Evolutionary conservation across 768 basidiomycete species (phyloP), one percentile per base, ranked within the genome.

Genomic region (Russula sp.): DNA sequence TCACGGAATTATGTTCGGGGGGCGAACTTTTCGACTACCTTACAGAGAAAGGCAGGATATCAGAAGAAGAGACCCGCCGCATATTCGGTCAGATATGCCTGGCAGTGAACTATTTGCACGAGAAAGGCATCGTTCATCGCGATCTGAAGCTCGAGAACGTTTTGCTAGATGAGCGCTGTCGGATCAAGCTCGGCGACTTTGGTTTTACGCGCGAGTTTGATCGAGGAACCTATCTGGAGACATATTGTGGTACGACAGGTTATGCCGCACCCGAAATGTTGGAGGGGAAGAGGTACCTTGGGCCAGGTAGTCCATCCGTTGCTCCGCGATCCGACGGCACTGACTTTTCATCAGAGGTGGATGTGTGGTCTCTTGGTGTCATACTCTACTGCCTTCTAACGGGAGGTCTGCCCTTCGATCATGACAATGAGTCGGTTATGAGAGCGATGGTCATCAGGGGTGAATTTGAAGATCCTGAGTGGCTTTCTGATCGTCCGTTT

Each of bases 11-110:
- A 39, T 98, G 97, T 75, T 88, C 86, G 50, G 97, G 97, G 10
- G 97, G 97, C 45, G 97, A 99, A 74, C 83, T 99, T 34, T 99
- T 98, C 75, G 97, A 98, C 75, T 98, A 98, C 72, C 87, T 99
- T 27, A 92, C 89, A 14, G 97, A 99, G 78, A 91, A 96, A 69
- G 92, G 94, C 22, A 82, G 95, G 3, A 74, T 98, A 57, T 77
- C 83, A 22, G 93, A 96, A 73, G 83, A 86, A 47, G 97, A 99
- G 75, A 80, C 92, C 4, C 84, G 84, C 68, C 76, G 88, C 22
- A 75, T 98, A n/a, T 97, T 99, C 71, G 96, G 97, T n/a, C 94
- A 98, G 72, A 78, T 98, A 5, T 91, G 90, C 70, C 86, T 98
- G 10, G 95, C 94, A 0, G 90, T 98, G 22, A 92, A 89, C 22